Conservation (phyloP, 1,284 basidiomycete genomes). For the Rhizopogon hawkerae region DNA sequence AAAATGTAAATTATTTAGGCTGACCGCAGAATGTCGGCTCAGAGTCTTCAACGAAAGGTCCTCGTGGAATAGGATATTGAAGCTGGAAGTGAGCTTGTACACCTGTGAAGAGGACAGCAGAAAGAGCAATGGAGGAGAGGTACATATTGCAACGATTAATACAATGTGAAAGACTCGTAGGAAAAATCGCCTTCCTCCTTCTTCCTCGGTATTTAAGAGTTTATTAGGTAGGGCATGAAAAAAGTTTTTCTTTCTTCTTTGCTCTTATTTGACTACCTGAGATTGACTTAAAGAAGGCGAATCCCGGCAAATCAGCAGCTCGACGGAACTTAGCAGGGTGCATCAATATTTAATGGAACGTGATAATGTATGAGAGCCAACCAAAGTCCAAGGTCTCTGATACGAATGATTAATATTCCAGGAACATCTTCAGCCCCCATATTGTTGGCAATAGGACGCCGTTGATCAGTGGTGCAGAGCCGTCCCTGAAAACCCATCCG, state of each 20-base stretch:
- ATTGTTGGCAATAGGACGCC: too few species aligned
- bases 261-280: too few species aligned
- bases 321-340: too few species aligned
- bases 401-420: too few species aligned
- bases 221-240: constrained; percentile 8
- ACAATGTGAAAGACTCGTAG: neutral
- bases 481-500: too few species aligned
- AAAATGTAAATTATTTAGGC: constrained; percentile 11
- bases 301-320: too few species aligned
- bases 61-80: constrained; percentile 49
- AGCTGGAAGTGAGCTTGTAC: constrained; percentile 54
- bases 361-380: too few species aligned
- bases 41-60: constrained; percentile 41
- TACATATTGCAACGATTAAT: constrained; percentile 22
- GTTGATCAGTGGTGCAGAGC: too few species aligned
- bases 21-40: constrained; percentile 45
- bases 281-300: too few species aligned
- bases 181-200: neutral
- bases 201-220: constrained; percentile 13
- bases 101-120: constrained; percentile 27
- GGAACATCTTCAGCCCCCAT: too few species aligned
- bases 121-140: constrained; percentile 26
- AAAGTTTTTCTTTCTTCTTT: constrained; percentile 17
- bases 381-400: too few species aligned
- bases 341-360: too few species aligned